phyloP scores from a whole-genome alignment of 164 flowering plant genomes.

The Stephania yunnanensis region DNA sequence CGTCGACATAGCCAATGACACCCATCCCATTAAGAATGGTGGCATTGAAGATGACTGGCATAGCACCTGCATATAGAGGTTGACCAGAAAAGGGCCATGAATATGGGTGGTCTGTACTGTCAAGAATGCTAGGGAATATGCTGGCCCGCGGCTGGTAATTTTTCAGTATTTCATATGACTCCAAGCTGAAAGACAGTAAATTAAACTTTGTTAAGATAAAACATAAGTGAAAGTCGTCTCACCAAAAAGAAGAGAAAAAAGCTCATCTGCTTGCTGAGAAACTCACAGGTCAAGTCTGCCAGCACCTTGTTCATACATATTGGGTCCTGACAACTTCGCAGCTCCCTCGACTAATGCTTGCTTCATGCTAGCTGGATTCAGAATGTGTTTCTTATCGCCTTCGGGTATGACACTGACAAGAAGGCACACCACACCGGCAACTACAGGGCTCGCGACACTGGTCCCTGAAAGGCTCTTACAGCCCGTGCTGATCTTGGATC shows the following conservation, averaged over 20 bases:
- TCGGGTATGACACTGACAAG: conserved; percentile 91
- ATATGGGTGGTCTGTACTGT: conserved; percentile 87
- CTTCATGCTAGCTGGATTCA: conserved; percentile 99
- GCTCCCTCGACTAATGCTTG: conserved; percentile 99
- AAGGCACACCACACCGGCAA: conserved; percentile 94
- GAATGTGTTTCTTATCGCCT: conserved; percentile 41
- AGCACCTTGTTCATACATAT: conserved; percentile 99
- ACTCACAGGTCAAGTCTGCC: conserved; percentile 98
- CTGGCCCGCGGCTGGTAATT: conserved; percentile 87
- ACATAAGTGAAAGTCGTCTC: neutral
- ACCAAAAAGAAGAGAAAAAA: neutral
- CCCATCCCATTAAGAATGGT: conserved; percentile 98
- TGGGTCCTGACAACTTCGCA: conserved; percentile 90
- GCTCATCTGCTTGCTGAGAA: conserved; percentile 6
- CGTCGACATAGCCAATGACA: conserved; percentile 79
- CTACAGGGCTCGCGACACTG: conserved; percentile 99
- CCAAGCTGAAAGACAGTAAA: conserved; percentile 56
- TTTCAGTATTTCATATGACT: conserved; percentile 84
- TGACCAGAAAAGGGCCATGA: conserved; percentile 99
- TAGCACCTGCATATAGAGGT: conserved; percentile 98
- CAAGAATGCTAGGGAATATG: conserved; percentile 85
- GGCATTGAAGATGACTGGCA: conserved; percentile 93
- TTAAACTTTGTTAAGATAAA: conserved; percentile 4
- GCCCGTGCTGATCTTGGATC: conserved; percentile 96
- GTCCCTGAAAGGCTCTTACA: conserved; percentile 99